phyloP scores from a whole-genome alignment of 164 flowering plant species.

The Nymphaea colorata region DNA sequence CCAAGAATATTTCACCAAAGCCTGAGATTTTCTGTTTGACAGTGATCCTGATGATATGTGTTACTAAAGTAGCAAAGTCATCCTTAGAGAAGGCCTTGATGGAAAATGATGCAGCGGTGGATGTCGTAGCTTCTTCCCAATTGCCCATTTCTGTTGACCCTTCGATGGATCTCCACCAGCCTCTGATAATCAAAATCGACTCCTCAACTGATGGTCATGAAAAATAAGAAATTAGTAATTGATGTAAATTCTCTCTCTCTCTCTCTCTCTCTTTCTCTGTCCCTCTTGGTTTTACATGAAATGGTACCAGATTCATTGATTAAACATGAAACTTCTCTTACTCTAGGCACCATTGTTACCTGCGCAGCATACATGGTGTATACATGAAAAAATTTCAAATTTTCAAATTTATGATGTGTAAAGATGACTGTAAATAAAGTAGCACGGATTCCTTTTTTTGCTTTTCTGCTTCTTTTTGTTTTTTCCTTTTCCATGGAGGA shows the following conservation, averaged over 20 bases:
- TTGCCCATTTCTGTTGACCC: constrained; percentile 35
- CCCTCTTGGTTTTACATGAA: neutral
- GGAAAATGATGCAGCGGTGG: constrained; percentile 52
- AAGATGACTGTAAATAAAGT: neutral
- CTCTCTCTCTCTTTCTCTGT: neutral
- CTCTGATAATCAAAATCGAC: constrained; percentile 67
- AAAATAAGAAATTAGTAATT: constrained; percentile 13
- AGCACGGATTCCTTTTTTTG: neutral
- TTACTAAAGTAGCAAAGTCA: constrained; percentile 70
- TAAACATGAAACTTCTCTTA: too few relatives aligned
- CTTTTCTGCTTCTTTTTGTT: neutral
- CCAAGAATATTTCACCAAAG: neutral
- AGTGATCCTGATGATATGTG: constrained; percentile 53
- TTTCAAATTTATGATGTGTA: neutral
- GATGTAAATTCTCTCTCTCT: neutral
- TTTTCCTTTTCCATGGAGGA: neutral
- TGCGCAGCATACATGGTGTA: neutral
- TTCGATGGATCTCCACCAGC: constrained; percentile 44
- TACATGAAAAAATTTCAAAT: neutral
- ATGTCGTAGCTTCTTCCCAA: constrained; percentile 20
- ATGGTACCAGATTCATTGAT: too few relatives aligned
- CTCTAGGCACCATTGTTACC: neutral
- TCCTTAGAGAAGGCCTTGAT: constrained; percentile 85
- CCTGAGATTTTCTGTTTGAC: constrained; percentile 7
- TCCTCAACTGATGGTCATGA: constrained; percentile 27